Base-by-base conservation (phyloP, 1,284 basidiomycete genomes). In the Tremellales sp. region DNA sequence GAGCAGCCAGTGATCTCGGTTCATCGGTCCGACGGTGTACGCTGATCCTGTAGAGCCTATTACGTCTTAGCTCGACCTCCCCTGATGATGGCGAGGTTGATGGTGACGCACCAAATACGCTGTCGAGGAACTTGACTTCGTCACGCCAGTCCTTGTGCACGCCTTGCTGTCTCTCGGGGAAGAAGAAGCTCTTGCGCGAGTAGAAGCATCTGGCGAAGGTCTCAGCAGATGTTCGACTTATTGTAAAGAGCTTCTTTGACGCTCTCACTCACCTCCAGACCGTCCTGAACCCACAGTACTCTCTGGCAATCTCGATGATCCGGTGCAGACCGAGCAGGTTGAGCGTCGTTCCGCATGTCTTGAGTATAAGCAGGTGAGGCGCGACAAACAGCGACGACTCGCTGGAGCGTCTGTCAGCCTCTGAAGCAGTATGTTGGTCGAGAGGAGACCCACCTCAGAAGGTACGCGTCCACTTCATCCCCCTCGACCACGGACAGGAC, bases 181-280 rank as follows among this genome's bases (percentile, higher is more conserved):
- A 98, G 88, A 98, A 97, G 82, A 98, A 98, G 10, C 87, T 87
- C 77, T 98, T 99, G 65, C 94, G 85, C 43, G 91, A 96, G 78
- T 98, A 99, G 79, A 98, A 99, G 74, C 87, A 77, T 43, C 66
- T 67, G 45, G 29, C n/a, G 29, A 10, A 8, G n/a, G 29, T 10
- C 29, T 33, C n/a, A 15, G 17, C 12, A 19, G 29, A 23, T 17
- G 17, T 26, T 25, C 22, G 25, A 40, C 13, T 11, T 21, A 1
- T 15, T 15, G 25, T 17, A 6, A 40, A n/a, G 25, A n/a, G 17
- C 13, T 4, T 11, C 3, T n/a, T n/a, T n/a, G n/a, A n/a, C n/a
- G n/a, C n/a, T n/a, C n/a, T n/a, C n/a, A 59, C 66, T 58, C 44
- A 87, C 60, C 89, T 83, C 74, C 89, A 83, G 35, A 94, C 87